phyloP scores from a whole-genome alignment of 73 alveolate species.

The Paramecium tetraurelia region DNA sequence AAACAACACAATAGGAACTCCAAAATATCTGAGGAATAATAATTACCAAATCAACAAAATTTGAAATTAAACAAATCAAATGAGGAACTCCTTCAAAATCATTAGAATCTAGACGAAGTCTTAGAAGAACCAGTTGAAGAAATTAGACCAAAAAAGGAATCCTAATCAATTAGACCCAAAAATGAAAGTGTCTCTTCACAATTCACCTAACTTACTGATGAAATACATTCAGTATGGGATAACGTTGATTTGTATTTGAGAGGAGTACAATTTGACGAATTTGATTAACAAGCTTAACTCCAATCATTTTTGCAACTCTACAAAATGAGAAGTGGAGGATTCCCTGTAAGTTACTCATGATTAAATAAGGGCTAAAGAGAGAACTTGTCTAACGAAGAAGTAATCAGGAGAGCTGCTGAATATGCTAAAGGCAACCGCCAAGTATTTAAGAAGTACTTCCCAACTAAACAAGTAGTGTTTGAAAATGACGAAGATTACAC shows the following conservation, averaged over 20 bases:
- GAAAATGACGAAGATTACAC: slow-evolving; percentile 20
- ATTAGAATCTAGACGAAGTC: background rate
- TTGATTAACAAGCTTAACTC: background rate
- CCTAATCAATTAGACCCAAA: background rate
- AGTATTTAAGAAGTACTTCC: slow-evolving; percentile 32
- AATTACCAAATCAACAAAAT: background rate
- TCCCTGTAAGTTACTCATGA: background rate
- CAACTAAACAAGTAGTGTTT: background rate
- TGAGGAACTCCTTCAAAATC: background rate
- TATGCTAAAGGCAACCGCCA: slow-evolving; percentile 5
- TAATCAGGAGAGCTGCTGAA: background rate
- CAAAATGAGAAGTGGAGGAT: slow-evolving; percentile 48
- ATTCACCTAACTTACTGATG: slow-evolving; percentile 20
- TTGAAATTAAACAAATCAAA: background rate
- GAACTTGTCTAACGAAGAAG: slow-evolving; percentile 35
- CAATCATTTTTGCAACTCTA: background rate
- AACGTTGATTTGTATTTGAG: slow-evolving; percentile 16
- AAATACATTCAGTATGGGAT: slow-evolving; percentile 30
- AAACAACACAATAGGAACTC: background rate
- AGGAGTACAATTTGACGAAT: slow-evolving; percentile 27
- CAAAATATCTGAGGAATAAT: background rate
- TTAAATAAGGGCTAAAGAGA: slow-evolving; percentile 47
- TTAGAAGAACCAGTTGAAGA: background rate
- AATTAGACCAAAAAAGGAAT: slow-evolving; percentile 26
- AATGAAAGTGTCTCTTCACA: slow-evolving; percentile 25